A percentile compares a stretch with the other conserved stretches of the same genome.
Conservation (phyloP, 345 rosid genomes). For the Microcos paniculata region DNA sequence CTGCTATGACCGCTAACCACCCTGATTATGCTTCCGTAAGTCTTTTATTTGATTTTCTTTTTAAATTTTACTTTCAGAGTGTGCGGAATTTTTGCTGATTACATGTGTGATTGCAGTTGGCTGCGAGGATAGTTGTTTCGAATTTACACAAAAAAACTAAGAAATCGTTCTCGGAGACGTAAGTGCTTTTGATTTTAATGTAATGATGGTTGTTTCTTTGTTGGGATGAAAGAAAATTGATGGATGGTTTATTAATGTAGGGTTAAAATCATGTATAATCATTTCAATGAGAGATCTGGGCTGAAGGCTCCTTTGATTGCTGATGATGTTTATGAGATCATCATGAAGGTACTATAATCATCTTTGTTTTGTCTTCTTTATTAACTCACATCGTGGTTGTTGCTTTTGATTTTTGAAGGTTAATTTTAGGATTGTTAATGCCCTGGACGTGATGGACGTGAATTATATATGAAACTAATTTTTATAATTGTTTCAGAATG, state of each 20-base stretch:
- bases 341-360: conserved; percentile 57
- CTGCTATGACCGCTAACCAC: conserved; percentile 91
- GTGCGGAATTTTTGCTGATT: neutral
- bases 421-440: too few relatives aligned
- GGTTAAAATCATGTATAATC: conserved; percentile 79
- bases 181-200: conserved; percentile 31
- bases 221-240: neutral
- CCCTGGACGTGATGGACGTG: too few relatives aligned
- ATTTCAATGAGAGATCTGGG: conserved; percentile 75
- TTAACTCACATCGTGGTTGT: neutral
- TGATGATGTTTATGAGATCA: conserved; percentile 86
- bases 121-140: conserved; percentile 95
- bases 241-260: conserved; percentile 37
- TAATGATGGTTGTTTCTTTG: neutral
- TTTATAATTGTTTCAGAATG: conserved; percentile 48
- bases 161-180: conserved; percentile 96
- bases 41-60: neutral
- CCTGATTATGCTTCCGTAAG: conserved; percentile 93
- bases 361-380: neutral
- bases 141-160: conserved; percentile 96
- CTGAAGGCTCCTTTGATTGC: conserved; percentile 77
- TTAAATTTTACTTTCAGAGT: neutral
- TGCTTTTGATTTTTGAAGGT: neutral
- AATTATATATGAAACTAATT: neutral
- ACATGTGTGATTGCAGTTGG: conserved; percentile 54